A percentile compares a stretch with the other conserved stretches of the same genome.
Evolutionary conservation across 1,284 basidiomycete species (phyloP).

Genomic region (Malassezia pachydermatis): DNA sequence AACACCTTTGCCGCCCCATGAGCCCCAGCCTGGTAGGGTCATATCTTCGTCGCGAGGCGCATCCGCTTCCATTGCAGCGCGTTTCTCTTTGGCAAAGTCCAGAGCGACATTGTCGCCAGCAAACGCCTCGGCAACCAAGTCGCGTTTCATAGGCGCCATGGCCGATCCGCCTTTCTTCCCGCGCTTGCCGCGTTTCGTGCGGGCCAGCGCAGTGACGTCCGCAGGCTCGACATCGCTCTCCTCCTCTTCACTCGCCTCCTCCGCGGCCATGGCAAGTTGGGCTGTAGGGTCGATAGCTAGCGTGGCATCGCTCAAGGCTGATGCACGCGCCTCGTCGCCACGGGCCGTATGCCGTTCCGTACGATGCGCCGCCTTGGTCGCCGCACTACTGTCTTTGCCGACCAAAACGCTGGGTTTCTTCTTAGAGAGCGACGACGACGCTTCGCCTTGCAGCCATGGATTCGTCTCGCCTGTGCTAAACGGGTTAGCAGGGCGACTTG

Average conservation of each 20-base stretch:
- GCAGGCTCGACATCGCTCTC: slow-evolving; percentile 7
- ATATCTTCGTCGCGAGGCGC: slow-evolving; percentile 73
- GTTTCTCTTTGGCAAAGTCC: slow-evolving; percentile 75
- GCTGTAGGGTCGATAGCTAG: slow-evolving; percentile 22
- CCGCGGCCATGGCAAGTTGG: slow-evolving; percentile 1
- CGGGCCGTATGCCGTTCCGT: slow-evolving; percentile 19
- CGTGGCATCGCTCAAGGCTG: slow-evolving; percentile 20
- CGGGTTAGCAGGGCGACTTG: background rate
- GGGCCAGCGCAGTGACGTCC: background rate
- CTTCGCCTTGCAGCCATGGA: slow-evolving; percentile 7
- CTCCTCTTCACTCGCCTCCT: slow-evolving; percentile 1
- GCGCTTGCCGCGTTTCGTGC: slow-evolving; percentile 7
- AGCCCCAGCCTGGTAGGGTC: slow-evolving; percentile 88
- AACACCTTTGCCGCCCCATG: slow-evolving; percentile 75
- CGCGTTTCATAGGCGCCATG: slow-evolving; percentile 57
- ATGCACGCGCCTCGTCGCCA: slow-evolving; percentile 18
- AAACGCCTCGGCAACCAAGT: slow-evolving; percentile 85
- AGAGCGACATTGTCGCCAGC: slow-evolving; percentile 89
- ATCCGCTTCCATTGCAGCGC: slow-evolving; percentile 65
- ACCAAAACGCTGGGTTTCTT: slow-evolving; percentile 19
- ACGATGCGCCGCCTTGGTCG: slow-evolving; percentile 21
- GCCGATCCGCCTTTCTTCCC: background rate
- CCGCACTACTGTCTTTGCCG: slow-evolving; percentile 15
- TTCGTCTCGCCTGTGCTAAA: slow-evolving; percentile 6
- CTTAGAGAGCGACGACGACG: slow-evolving; percentile 2